Conservation (phyloP, 495 filamentous ascomycete species). For the Talaromyces adpressus region DNA sequence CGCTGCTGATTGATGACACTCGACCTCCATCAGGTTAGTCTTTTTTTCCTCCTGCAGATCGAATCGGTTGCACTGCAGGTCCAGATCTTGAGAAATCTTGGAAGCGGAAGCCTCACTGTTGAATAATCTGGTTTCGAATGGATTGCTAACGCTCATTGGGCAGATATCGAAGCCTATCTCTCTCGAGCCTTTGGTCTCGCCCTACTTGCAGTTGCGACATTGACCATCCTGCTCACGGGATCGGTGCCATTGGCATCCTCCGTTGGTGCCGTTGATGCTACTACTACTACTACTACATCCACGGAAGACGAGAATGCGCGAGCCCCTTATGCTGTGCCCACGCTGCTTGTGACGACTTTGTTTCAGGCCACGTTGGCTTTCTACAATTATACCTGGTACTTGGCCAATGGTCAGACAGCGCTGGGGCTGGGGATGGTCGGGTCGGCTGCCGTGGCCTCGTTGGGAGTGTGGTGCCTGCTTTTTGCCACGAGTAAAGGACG, state of each 20-base stretch:
- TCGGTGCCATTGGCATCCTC: slow-evolving; percentile 61
- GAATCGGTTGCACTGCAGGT: neutral
- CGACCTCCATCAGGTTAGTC: slow-evolving; percentile 46
- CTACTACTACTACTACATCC: slow-evolving; percentile 31
- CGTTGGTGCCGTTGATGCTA: slow-evolving; percentile 18
- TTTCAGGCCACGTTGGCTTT: slow-evolving; percentile 60
- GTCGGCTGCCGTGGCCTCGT: slow-evolving; percentile 45
- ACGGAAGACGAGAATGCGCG: slow-evolving; percentile 46
- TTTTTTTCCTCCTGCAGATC: neutral
- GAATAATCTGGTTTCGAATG: neutral
- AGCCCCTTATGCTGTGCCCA: slow-evolving; percentile 63
- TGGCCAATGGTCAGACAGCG: slow-evolving; percentile 38
- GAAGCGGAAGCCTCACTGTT: neutral
- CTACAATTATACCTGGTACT: slow-evolving; percentile 62
- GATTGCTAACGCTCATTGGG: neutral
- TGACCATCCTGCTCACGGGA: slow-evolving; percentile 66
- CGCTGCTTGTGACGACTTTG: slow-evolving; percentile 54
- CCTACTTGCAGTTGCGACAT: slow-evolving; percentile 55
- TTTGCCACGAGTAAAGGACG: slow-evolving; percentile 59
- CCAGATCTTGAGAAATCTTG: neutral
- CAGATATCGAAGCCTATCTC: slow-evolving; percentile 68
- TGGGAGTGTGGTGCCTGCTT: slow-evolving; percentile 68
- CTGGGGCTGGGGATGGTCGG: slow-evolving; percentile 49
- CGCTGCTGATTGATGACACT: slow-evolving; percentile 52
- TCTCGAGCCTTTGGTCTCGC: slow-evolving; percentile 61